Evolutionary conservation across 495 filamentous ascomycete species (phyloP).

Genomic region (Viridothelium virens): DNA sequence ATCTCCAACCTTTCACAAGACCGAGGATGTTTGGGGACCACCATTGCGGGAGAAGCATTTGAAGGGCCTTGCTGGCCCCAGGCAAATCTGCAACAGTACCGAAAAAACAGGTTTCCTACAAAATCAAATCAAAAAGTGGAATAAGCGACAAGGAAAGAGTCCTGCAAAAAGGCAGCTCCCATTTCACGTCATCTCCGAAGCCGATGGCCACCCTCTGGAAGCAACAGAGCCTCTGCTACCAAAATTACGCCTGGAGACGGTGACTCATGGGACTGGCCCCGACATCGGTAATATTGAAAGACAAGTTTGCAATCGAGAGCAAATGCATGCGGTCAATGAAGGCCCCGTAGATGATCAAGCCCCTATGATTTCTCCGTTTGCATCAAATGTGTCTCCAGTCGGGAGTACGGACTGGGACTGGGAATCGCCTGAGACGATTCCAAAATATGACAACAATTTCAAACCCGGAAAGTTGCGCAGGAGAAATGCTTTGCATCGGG

Average conservation of each 20-base stretch:
- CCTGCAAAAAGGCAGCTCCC: not conserved
- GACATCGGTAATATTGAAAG: not conserved
- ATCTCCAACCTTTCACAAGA: not conserved
- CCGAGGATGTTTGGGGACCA: not conserved
- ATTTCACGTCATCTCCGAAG: not conserved
- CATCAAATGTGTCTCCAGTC: not conserved
- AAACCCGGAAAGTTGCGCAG: not conserved
- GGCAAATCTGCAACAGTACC: not conserved
- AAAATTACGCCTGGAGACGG: not conserved
- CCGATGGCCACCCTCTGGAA: not conserved
- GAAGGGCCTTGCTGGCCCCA: not conserved
- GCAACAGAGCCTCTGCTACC: not conserved
- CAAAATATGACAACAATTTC: not conserved
- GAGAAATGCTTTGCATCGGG: constrained; percentile 8
- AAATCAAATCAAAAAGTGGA: not conserved
- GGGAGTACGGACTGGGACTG: constrained; percentile 2
- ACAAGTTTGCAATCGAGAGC: not conserved
- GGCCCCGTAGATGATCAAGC: not conserved
- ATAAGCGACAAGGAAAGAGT: not conserved
- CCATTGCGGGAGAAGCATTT: not conserved
- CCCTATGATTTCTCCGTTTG: not conserved
- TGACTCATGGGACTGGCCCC: not conserved
- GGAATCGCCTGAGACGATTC: not conserved
- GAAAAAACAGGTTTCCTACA: not conserved
- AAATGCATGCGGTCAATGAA: not conserved